Evolutionary conservation across 2,329 filamentous ascomycete species (phyloP).

Genomic region (Ceratocystis diversiconidia): DNA sequence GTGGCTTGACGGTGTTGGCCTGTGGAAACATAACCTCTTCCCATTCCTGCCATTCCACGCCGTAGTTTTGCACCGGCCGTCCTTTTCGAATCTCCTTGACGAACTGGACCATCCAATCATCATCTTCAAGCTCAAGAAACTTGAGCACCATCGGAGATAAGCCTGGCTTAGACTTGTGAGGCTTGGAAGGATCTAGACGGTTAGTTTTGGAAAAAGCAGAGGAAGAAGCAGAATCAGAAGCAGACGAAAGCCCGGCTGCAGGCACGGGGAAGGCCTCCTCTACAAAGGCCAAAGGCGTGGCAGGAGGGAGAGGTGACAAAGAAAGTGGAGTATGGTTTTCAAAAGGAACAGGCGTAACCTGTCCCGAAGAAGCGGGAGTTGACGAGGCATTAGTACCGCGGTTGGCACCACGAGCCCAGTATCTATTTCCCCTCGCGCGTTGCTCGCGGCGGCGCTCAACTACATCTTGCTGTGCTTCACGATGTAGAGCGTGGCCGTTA

Average conservation of each 20-base stretch:
- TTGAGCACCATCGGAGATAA: background rate
- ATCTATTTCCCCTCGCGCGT: background rate
- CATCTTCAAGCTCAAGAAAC: background rate
- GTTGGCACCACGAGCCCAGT: background rate
- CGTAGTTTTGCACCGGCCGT: background rate
- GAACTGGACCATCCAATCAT: conserved; percentile 1
- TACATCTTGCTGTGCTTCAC: background rate
- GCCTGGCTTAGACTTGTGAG: no score
- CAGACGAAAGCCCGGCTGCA: background rate
- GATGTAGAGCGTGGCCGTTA: conserved; percentile 5
- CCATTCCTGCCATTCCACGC: conserved; percentile 5
- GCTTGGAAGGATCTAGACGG: background rate
- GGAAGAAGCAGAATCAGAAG: background rate
- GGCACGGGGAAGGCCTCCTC: background rate
- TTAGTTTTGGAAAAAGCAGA: background rate
- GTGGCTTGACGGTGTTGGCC: background rate
- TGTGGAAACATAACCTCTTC: conserved; percentile 3
- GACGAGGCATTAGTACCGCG: background rate
- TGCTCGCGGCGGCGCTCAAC: conserved; percentile 3
- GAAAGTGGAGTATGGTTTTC: background rate
- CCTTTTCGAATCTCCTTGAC: background rate
- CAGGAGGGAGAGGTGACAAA: background rate
- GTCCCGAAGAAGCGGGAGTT: background rate
- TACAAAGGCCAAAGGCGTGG: background rate
- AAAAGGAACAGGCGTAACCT: background rate